Evolutionary conservation across 225 moss, liverwort and hornwort genomes (phyloP), one percentile per base, ranked within the genome.

Genomic region (Climacium dendroides): DNA sequence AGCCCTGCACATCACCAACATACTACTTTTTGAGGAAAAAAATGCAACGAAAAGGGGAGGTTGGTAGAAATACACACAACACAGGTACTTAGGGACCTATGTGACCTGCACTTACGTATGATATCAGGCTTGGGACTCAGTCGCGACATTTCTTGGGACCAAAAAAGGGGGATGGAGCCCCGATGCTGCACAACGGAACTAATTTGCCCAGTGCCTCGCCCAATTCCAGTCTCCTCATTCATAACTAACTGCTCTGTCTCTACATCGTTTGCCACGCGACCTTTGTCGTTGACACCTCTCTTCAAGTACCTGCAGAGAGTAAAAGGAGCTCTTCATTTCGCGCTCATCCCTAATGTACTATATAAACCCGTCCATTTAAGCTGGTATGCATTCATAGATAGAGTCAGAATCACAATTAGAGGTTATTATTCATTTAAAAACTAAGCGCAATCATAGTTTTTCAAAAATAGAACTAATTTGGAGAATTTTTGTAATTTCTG

Each of bases 101-200:
- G 35, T 82, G 78, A 80, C 20, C 47, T 52, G 69, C 66, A 83
- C 97, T 90, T 90, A 97, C 97, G 87, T 74, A 97, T 91, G 48
- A 97, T 98, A 88, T 98, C 98, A 90, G 98, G 98, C 88, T 98
- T 98, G 83, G 98, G 95, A 91, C 97, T 98, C 22, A 98, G 94
- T 76, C 94, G 90, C 39, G 97, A 95, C 64, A 95, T 94, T 91
- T 97, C 97, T 88, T 98, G 98, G 62, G 98, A 97, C 98, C 97
- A 98, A 83, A 98, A 98, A 32, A 98, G 97, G 60, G 98, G 98
- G 79, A 98, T 98, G 55, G 98, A 98, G 66, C 98, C 98, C 74
- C 98, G 92, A 85, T 98, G 95, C 87, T 98, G 97, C 90, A 98
- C 97, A 71, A 98, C 95, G 52, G 98, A 98, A 88, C 95, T 96